These are phyloP conservation scores for Diplogelasinospora grovesii DNA, from an alignment of 495 filamentous ascomycete species.

Conservation along the genomic window DNA sequence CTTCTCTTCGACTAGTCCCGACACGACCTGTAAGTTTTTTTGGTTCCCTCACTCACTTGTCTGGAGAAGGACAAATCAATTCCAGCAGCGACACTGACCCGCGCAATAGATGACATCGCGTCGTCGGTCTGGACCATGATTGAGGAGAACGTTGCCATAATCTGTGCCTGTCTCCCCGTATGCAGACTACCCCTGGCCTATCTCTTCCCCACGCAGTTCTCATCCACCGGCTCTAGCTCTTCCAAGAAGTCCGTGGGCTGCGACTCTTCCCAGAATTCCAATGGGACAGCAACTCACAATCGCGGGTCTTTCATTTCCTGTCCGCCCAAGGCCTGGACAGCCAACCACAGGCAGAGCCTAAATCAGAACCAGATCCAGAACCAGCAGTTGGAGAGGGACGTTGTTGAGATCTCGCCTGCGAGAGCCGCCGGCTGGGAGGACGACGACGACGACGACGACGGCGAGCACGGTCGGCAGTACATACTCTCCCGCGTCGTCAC, in stretches of 20 bases:
- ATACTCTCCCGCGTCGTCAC: no score
- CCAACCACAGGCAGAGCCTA: no score
- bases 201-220: constrained; percentile 16
- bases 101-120: constrained; percentile 18
- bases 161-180: constrained; percentile 42
- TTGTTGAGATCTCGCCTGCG: no score
- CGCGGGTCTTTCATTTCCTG: no score
- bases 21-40: constrained; percentile 12
- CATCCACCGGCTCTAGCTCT: constrained; percentile 3
- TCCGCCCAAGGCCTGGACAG: no score
- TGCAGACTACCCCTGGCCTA: constrained; percentile 25
- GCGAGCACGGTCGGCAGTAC: no score
- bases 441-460: no score
- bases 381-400: no score
- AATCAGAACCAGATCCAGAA: no score
- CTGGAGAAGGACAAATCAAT: neutral
- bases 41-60: neutral
- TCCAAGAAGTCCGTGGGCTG: constrained; percentile 2
- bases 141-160: constrained; percentile 39
- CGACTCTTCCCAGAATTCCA: neutral
- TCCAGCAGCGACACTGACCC: neutral
- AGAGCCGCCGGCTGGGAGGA: no score
- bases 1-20: constrained; percentile 13
- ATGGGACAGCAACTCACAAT: neutral
- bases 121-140: constrained; percentile 42